Evolutionary conservation across 164 flowering plant genomes (phyloP), one percentile per base, ranked within the genome.

Genomic region (Piper betle): DNA sequence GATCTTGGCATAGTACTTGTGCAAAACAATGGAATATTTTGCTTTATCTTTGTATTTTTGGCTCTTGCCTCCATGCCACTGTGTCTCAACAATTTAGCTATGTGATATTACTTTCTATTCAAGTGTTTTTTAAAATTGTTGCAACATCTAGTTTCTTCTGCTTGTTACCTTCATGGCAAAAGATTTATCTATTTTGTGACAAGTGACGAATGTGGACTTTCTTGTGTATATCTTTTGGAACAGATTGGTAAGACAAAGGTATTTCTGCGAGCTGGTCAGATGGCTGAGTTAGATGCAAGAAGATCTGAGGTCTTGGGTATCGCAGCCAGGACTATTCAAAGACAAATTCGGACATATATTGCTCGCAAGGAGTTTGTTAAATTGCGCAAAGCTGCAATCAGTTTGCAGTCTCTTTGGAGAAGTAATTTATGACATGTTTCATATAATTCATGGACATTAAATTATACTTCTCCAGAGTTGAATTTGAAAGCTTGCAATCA

Each of bases 261-360:
- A 59, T 94, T 94, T 74, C 79, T 94, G 33, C 81, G 99, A 73
- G 99, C 96, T 67, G 99, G 99, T 55, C 99, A 94, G 79, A 94
- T 94, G 99, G 99, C 99, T 64, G 97, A 87, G 69, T 72, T 94
- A 72, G 99, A 94, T 80, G 87, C 96, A 59, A 80, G 91, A 71
- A 87, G 99, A 72, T 80, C 93, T 61, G 91, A 82, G 75, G 96
- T 94, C 48, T 86, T 91, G 66, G 90, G 91, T 62, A 78, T 81
- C 79, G 99, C 99, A 39, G 99, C 99, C 38, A 88, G 81, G 75
- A 72, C 63, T 16, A 85, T 94, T 74, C 99, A 94, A 73, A 80
- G 96, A 60, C 86, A 80, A 69, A 85, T 81, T 39, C 89, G 91
- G 64, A 88, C 99, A 15, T 79, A 84, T 70, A 87, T 88, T 77